Base-by-base conservation (phyloP, 1,139 yeast genomes). In the Candida tropicalis region DNA sequence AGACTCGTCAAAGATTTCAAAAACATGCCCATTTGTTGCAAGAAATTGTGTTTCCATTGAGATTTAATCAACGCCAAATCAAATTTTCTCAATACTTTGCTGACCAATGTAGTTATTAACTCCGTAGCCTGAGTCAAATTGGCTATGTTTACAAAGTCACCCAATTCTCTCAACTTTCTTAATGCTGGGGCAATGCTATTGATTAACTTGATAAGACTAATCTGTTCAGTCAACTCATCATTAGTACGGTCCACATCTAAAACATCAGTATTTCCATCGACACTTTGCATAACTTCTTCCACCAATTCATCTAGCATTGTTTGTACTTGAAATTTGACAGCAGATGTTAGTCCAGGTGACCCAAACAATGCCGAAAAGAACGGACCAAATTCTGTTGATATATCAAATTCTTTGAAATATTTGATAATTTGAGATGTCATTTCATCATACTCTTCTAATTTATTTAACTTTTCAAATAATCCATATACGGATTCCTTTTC, bases 121-220 rank as follows among this genome's bases (percentile, higher is more conserved):
- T 39, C 45, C 17, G 43, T 12, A 22, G 47, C 41, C 22, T 40
- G 44, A 7, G 45, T 35, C 28, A 48, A 40, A 31, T 50, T 49
- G 18, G 53, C 44, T 35, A 50, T 50, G 31, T 50, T 50, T 4
- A 50, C 48, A 39, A 42, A 55, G 25, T 62, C 61, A 1, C 70
- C 72, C 6, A 70, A 32, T 29, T 55, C 59, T 28, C 54, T 55
- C 13, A 70, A 46, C 41, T 70, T 70, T 23, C 44, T 31, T 2
- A 67, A 34, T 2, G 65, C 56, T 2, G 49, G 48, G 1, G 62
- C 44, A 4, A 54, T 43, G 10, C 49, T 53, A 5, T 51, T 48
- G 11, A 62, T 34, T 7, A 43, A 43, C 17, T 47, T 46, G 28
- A 63, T 40, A 15, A 57, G 40, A 8, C 46, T 42, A 29, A 49